These are phyloP conservation scores for Mycena sanguinolenta DNA, from an alignment of 768 basidiomycete genomes.

Conservation along the genomic window DNA sequence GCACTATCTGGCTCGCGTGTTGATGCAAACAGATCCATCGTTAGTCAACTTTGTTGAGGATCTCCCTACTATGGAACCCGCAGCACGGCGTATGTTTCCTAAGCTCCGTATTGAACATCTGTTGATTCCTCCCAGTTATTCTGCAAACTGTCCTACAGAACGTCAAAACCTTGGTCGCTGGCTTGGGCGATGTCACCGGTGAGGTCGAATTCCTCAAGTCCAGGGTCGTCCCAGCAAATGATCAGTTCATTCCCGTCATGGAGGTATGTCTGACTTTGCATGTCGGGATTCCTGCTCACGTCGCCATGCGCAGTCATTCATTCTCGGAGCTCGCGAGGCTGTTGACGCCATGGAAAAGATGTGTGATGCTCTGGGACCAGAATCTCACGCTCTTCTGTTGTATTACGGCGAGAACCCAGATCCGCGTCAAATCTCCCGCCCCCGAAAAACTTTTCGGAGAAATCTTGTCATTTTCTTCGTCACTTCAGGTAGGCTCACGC, in stretches of 20 bases:
- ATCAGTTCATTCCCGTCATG: constrained; percentile 80
- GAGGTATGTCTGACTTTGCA: constrained; percentile 56
- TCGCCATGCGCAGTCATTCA: constrained; percentile 58
- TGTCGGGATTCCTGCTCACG: background rate
- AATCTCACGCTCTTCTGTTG: constrained; percentile 68
- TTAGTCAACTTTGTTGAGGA: constrained; percentile 84
- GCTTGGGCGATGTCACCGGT: constrained; percentile 66
- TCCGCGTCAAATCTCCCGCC: constrained; percentile 64
- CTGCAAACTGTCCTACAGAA: constrained; percentile 72
- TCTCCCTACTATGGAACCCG: constrained; percentile 84
- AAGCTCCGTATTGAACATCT: background rate
- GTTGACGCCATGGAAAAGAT: constrained; percentile 78
- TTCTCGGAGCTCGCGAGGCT: constrained; percentile 59
- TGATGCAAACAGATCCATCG: constrained; percentile 75
- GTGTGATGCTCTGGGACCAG: constrained; percentile 66
- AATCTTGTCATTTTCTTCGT: constrained; percentile 80
- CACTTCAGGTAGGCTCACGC: constrained; percentile 67
- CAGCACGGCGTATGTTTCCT: constrained; percentile 64
- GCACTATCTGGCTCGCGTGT: constrained; percentile 86
- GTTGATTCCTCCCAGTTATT: constrained; percentile 69
- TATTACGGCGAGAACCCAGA: constrained; percentile 88
- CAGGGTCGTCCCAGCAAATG: constrained; percentile 52
- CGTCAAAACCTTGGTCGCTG: constrained; percentile 68
- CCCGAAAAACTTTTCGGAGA: constrained; percentile 88
- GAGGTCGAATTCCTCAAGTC: constrained; percentile 66